phyloP scores from a whole-genome alignment of 1,284 basidiomycete genomes.

The Cryptococcus deneoformans region DNA sequence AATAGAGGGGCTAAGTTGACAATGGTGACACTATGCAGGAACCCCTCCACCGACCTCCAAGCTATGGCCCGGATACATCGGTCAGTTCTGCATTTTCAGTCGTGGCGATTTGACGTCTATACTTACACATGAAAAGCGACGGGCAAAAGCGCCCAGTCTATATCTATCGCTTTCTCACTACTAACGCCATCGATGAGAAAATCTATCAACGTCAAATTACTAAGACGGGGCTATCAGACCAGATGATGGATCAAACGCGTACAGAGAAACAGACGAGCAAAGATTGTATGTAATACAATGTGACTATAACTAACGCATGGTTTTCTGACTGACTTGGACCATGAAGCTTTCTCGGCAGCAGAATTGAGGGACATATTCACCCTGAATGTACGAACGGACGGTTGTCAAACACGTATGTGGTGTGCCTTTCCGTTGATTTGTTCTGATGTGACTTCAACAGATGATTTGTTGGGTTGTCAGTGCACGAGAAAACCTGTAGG shows the following conservation, averaged over 20 bases:
- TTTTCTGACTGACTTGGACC: constrained; percentile 51
- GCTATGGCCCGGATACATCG: constrained; percentile 97
- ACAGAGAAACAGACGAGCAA: constrained; percentile 49
- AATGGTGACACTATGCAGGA: constrained; percentile 20
- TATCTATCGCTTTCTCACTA: constrained; percentile 85
- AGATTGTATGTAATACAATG: constrained; percentile 67
- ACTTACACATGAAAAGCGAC: constrained; percentile 59
- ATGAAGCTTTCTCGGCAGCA: constrained; percentile 72
- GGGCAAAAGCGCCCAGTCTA: constrained; percentile 90
- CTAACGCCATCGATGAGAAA: constrained; percentile 54
- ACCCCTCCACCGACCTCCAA: constrained; percentile 69
- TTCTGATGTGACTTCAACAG: constrained; percentile 22
- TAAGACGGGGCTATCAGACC: constrained; percentile 75
- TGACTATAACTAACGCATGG: constrained; percentile 70
- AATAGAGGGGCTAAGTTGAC: not conserved
- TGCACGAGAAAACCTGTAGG: constrained; percentile 50
- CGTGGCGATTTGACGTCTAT: not conserved
- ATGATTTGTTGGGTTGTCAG: constrained; percentile 67
- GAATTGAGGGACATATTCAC: constrained; percentile 94
- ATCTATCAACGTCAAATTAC: constrained; percentile 74
- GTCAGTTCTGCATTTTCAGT: constrained; percentile 53
- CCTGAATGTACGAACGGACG: constrained; percentile 67
- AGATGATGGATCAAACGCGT: constrained; percentile 51
- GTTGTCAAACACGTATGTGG: constrained; percentile 71
- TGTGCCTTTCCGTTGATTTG: constrained; percentile 12